Conservation (phyloP, 2,329 filamentous ascomycete genomes). For the Cladosporium sp. region DNA sequence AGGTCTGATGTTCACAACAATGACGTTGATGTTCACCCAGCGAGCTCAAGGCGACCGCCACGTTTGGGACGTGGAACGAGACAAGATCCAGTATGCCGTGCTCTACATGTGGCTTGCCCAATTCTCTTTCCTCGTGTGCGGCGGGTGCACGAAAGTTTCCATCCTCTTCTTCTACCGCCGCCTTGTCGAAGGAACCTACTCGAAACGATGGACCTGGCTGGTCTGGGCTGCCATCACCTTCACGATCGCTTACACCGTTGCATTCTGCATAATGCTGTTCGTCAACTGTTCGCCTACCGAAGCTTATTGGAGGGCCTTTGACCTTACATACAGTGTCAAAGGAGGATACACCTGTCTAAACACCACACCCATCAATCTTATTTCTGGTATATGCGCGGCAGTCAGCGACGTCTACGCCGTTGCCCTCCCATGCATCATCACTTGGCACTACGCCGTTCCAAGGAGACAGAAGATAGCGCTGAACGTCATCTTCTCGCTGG, state of each 20-base stretch:
- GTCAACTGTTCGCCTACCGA: constrained; percentile 38
- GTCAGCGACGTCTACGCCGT: constrained; percentile 40
- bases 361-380: constrained; percentile 36
- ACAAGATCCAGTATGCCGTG: constrained; percentile 16
- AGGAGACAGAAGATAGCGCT: constrained; percentile 41
- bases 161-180: constrained; percentile 40
- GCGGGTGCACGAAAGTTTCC: constrained; percentile 34
- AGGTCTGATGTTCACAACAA: constrained; percentile 19
- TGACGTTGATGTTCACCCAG: constrained; percentile 21
- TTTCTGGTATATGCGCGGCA: constrained; percentile 37
- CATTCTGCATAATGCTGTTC: constrained; percentile 32
- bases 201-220: constrained; percentile 33
- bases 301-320: constrained; percentile 39
- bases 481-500: constrained; percentile 42
- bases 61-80: constrained; percentile 32
- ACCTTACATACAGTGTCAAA: constrained; percentile 28
- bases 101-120: constrained; percentile 32
- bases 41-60: constrained; percentile 30
- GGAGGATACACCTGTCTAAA: constrained; percentile 32
- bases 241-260: constrained; percentile 35
- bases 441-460: constrained; percentile 42
- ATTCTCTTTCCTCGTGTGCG: constrained; percentile 29
- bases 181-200: constrained; percentile 33
- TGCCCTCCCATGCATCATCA: constrained; percentile 40
- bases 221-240: constrained; percentile 36